Conservation (phyloP, 2,329 filamentous ascomycete species). For the Fusarium aywerte region DNA sequence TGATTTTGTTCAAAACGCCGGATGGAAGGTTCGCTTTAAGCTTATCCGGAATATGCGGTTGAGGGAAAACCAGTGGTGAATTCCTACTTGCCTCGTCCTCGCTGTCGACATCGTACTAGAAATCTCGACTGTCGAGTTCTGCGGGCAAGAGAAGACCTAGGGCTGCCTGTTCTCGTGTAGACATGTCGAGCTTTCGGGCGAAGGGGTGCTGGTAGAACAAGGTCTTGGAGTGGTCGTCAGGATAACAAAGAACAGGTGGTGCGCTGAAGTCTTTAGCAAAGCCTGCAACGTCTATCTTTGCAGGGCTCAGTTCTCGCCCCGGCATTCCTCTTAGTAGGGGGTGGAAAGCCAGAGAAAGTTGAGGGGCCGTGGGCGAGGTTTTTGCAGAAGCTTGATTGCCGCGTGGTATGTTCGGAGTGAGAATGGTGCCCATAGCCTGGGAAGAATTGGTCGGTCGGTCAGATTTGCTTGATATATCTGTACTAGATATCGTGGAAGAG, state of each 20-base stretch:
- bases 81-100: constrained; percentile 46
- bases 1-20: constrained; percentile 45
- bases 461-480: constrained; percentile 21
- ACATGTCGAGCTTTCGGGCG: constrained; percentile 46
- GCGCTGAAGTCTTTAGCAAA: constrained; percentile 49
- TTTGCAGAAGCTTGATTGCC: constrained; percentile 1
- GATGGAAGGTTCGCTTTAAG: constrained; percentile 40
- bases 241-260: constrained; percentile 49
- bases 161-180: constrained; percentile 44
- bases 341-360: constrained; percentile 34
- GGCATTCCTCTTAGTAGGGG: constrained; percentile 60
- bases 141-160: constrained; percentile 52
- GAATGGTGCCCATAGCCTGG: constrained; percentile 8
- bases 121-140: constrained; percentile 48
- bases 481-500: constrained; percentile 21
- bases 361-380: neutral
- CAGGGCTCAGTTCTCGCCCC: constrained; percentile 53
- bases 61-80: constrained; percentile 42
- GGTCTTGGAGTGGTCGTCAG: constrained; percentile 50
- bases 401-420: constrained; percentile 16
- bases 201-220: constrained; percentile 54
- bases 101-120: constrained; percentile 54
- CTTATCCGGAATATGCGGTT: constrained; percentile 50
- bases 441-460: constrained; percentile 5
- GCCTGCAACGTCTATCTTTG: constrained; percentile 52